Evolutionary conservation across 228 moss, liverwort and hornwort species (phyloP), one percentile per base, ranked within the genome.

Genomic region (Sphagnum magellanicum): DNA sequence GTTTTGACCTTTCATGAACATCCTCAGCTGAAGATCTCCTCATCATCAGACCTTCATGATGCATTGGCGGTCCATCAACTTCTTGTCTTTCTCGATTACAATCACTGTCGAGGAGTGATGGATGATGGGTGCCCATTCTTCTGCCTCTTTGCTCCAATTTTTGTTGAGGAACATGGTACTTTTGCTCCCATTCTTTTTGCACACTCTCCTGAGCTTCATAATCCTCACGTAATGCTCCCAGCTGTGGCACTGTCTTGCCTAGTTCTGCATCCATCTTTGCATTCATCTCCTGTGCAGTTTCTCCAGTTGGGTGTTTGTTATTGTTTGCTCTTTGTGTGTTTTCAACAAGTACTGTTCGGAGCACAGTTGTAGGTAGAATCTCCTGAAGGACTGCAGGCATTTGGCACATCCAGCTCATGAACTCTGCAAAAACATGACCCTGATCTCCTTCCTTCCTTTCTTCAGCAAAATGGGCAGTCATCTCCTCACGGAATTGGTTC

Each of bases 401-500:
- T 74, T 90, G 88, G 61, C 73, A 76, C 74, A 87, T 82, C 90
- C 83, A 94, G 49, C 75, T 78, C 67, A 71, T 48, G 8, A 83
- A 70, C 13, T 83, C 90, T 70, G 81, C 85, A 32, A 32, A 32
- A 8, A 8, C 12, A 14, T 71, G 83, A 52, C 61, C 74, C 10
- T 53, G 17, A 47, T 77, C 79, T 62, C 81, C 79, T 65, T 81
- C 67, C 46, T 74, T 73, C 67, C 75, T 72, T 59, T 87, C 79
- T 57, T 78, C 78, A 48, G 79, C 74, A 32, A 32, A 32, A 53
- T 90, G 77, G 52, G 88, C 77, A 14, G 83, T 69, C 88, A 91
- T 90, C 67, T 90, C 84, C 77, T 87, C 78, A 6, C 77, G 75
- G 52, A 94, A 86, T 50, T 87, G 81, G 64, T 83, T 71, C 94